A percentile compares a stretch with the other conserved stretches of the same genome.
phyloP scores from a whole-genome alignment of 805 yeast species.

The Kodamaea fukazawae region DNA sequence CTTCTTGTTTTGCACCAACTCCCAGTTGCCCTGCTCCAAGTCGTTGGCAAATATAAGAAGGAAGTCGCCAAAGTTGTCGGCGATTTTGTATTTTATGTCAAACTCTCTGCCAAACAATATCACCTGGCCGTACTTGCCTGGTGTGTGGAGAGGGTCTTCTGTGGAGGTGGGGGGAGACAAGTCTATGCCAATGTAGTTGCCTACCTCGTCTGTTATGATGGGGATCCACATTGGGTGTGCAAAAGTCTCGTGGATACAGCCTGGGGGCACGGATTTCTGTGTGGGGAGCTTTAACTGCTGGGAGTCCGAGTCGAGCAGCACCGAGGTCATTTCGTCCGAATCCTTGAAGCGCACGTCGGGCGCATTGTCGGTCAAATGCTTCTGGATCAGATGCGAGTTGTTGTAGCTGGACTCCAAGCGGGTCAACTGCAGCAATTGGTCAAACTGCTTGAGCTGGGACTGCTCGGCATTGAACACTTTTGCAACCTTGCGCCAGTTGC shows the following conservation, averaged over 20 bases:
- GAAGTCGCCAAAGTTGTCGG: constrained; percentile 88
- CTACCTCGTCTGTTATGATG: constrained; percentile 79
- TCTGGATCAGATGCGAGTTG: constrained; percentile 12
- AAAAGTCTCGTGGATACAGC: constrained; percentile 67
- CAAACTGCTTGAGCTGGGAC: constrained; percentile 19
- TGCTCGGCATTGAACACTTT: constrained; percentile 31
- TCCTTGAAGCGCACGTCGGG: constrained; percentile 3
- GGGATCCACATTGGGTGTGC: constrained; percentile 96
- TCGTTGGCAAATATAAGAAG: constrained; percentile 80
- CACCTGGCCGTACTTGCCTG: constrained; percentile 75
- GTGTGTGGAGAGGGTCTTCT: constrained; percentile 1
- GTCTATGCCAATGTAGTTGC: constrained; percentile 91
- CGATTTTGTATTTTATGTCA: constrained; percentile 83
- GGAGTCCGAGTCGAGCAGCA: neutral
- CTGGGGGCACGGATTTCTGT: constrained; percentile 72
- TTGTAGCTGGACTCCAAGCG: constrained; percentile 21
- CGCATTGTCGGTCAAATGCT: constrained; percentile 13
- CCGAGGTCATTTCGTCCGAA: constrained; percentile 10
- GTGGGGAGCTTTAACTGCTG: constrained; percentile 32
- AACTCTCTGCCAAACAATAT: constrained; percentile 92
- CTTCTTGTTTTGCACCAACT: constrained; percentile 50
- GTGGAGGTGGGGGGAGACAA: constrained; percentile 57
- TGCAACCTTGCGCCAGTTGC: constrained; percentile 79
- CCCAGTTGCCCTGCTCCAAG: constrained; percentile 79
- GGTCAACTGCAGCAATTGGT: constrained; percentile 19